A percentile compares a stretch with the other conserved stretches of the same genome.
Evolutionary conservation across 768 basidiomycete species (phyloP).

Genomic region (Pholiota microspora): DNA sequence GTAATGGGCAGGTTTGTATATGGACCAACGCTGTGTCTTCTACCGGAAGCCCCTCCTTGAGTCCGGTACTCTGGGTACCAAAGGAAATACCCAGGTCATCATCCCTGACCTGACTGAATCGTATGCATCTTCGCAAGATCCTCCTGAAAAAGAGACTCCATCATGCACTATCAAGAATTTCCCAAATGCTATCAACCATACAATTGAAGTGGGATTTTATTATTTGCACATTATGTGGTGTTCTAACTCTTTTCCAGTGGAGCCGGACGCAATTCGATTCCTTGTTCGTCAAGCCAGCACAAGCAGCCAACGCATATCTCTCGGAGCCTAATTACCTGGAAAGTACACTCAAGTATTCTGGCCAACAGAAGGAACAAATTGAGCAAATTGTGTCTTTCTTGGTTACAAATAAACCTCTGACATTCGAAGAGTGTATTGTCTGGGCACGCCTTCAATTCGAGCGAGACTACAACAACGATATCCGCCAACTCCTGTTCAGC

Average conservation of each 20-base stretch:
- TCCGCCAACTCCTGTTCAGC: slow-evolving; percentile 89
- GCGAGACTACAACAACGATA: slow-evolving; percentile 88
- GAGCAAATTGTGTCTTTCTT: slow-evolving; percentile 87
- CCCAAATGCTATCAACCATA: slow-evolving; percentile 97
- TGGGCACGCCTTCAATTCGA: slow-evolving; percentile 98
- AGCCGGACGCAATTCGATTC: slow-evolving; percentile 89
- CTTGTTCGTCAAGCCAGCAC: slow-evolving; percentile 90
- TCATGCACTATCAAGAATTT: slow-evolving; percentile 99
- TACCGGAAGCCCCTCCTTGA: slow-evolving; percentile 95
- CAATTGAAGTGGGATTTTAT: slow-evolving; percentile 72
- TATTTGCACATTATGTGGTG: neutral
- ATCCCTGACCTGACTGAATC: slow-evolving; percentile 94
- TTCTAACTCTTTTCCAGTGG: slow-evolving; percentile 57
- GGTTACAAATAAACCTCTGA: slow-evolving; percentile 89
- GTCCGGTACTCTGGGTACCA: slow-evolving; percentile 97
- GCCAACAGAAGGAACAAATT: slow-evolving; percentile 87
- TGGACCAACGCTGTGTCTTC: slow-evolving; percentile 98
- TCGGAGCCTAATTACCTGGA: slow-evolving; percentile 96
- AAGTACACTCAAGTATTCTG: slow-evolving; percentile 84
- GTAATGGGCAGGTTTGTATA: slow-evolving; percentile 71
- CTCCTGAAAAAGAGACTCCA: slow-evolving; percentile 95
- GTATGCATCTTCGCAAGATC: slow-evolving; percentile 97
- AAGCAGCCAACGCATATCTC: slow-evolving; percentile 93
- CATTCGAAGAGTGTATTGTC: slow-evolving; percentile 95
- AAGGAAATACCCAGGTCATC: slow-evolving; percentile 95